phyloP scores from a whole-genome alignment of 352 stramenopile species.

The Globisporangium rhizosaccharum region DNA sequence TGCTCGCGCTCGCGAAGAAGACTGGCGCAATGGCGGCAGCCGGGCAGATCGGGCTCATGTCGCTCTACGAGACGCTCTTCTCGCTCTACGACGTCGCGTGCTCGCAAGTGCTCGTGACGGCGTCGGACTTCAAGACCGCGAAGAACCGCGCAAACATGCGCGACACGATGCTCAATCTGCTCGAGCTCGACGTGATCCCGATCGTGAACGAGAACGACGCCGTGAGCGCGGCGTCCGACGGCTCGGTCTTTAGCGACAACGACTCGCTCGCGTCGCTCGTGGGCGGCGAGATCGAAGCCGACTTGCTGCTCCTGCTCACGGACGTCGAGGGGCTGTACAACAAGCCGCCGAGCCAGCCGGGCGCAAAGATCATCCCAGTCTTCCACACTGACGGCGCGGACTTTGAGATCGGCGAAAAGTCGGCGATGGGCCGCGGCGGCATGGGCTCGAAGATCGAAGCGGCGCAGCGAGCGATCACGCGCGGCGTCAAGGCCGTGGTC shows the following conservation, averaged over 20 bases:
- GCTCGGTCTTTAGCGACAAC: conserved; percentile 94
- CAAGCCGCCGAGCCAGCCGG: conserved; percentile 69
- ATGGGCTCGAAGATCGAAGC: conserved; percentile 95
- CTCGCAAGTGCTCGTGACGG: conserved; percentile 89
- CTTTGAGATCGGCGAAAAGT: conserved; percentile 81
- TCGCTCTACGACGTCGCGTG: conserved; percentile 92
- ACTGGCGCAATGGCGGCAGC: conserved; percentile 87
- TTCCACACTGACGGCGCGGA: conserved; percentile 51
- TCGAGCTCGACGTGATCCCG: conserved; percentile 95
- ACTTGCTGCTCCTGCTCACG: conserved; percentile 95
- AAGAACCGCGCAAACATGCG: conserved; percentile 82
- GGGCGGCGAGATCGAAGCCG: conserved; percentile 87
- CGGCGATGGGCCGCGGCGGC: conserved; percentile 84
- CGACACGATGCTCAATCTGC: conserved; percentile 88
- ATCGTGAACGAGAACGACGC: conserved; percentile 99
- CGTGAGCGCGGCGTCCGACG: conserved; percentile 79
- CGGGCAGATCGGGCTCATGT: conserved; percentile 97
- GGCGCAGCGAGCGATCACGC: conserved; percentile 82
- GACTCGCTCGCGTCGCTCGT: conserved; percentile 90
- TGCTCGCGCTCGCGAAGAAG: conserved; percentile 87
- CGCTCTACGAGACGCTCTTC: conserved; percentile 96
- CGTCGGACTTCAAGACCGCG: conserved; percentile 77
- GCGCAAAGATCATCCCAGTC: conserved; percentile 74
- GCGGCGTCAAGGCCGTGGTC: conserved; percentile 89
- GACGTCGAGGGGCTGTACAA: conserved; percentile 97